phyloP scores from a whole-genome alignment of 2,329 filamentous ascomycete species.

The Dactylellina haptotyla region DNA sequence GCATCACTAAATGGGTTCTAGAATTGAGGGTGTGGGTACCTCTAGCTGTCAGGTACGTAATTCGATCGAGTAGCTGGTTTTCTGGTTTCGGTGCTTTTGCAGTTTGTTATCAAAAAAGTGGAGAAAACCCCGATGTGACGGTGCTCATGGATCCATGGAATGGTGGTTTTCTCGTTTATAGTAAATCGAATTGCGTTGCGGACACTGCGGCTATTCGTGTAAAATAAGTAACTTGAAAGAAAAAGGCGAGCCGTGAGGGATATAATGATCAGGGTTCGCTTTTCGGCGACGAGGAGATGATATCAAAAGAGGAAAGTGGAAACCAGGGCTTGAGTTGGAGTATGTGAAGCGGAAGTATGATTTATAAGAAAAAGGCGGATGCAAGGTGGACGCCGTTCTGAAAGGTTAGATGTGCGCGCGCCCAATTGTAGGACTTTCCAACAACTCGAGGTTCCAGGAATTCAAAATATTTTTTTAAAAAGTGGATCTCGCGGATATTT shows the following conservation, averaged over 20 bases:
- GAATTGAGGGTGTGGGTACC: constrained; percentile 1
- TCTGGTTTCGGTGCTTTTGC: not conserved
- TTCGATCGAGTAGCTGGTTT: constrained; percentile 15
- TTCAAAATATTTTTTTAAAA: too few species aligned
- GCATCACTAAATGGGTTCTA: constrained; percentile 16
- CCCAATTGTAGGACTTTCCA: not conserved
- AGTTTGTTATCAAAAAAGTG: not conserved
- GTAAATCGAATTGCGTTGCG: constrained; percentile 29
- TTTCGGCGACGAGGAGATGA: not conserved
- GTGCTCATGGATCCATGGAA: not conserved
- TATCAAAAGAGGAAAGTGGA: constrained; percentile 3
- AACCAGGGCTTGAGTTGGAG: not conserved
- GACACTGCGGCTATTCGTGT: constrained; percentile 31
- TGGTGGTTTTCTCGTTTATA: not conserved
- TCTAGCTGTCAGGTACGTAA: constrained; percentile 38
- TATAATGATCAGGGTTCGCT: not conserved
- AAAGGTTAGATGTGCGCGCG: not conserved
- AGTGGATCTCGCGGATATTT: too few species aligned
- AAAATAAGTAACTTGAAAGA: not conserved
- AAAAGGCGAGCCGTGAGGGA: constrained; percentile 12
- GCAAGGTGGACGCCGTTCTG: not conserved
- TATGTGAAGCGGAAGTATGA: not conserved
- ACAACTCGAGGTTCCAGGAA: not conserved
- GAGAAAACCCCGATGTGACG: not conserved
- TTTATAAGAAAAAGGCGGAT: not conserved